Percentiles rank a stretch among this genome's conserved stretches.
phyloP scores from a whole-genome alignment of 176 grass and related monocot genomes.

The Paspalum vaginatum region DNA sequence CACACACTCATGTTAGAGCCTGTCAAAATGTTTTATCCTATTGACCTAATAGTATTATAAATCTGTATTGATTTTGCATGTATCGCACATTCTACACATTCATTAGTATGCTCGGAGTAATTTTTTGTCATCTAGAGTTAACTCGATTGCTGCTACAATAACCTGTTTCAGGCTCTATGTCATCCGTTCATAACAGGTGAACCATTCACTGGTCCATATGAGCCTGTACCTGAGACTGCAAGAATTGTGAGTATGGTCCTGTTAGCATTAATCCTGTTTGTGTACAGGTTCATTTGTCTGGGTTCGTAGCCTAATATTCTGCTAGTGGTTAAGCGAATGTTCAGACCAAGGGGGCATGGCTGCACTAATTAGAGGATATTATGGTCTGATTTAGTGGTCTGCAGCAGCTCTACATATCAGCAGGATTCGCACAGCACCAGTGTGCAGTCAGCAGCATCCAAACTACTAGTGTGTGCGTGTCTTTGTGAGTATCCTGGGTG shows the following conservation, averaged over 20 bases:
- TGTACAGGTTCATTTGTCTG: too few relatives aligned
- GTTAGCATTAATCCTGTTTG: too few relatives aligned
- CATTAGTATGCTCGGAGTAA: not conserved
- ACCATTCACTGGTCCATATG: slow-evolving; percentile 65
- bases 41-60: slow-evolving; percentile 15
- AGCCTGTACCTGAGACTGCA: slow-evolving; percentile 77
- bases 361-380: too few relatives aligned
- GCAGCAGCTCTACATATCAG: too few relatives aligned
- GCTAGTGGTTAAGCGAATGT: too few relatives aligned
- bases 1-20: not conserved
- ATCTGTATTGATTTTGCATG: not conserved
- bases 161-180: slow-evolving; percentile 70
- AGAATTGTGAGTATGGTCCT: slow-evolving; percentile 82
- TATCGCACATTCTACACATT: slow-evolving; percentile 4
- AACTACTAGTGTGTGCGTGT: too few relatives aligned
- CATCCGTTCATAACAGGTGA: slow-evolving; percentile 96
- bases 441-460: too few relatives aligned
- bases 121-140: not conserved
- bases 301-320: too few relatives aligned
- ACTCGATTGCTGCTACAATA: slow-evolving; percentile 36
- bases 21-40: slow-evolving; percentile 24
- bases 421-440: too few relatives aligned
- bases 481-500: too few relatives aligned
- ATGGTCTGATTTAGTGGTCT: too few relatives aligned
- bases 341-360: too few relatives aligned